Evolutionary conservation across 2,329 filamentous ascomycete species (phyloP), one percentile per base, ranked within the genome.

Genomic region (Penicillium paneum): DNA sequence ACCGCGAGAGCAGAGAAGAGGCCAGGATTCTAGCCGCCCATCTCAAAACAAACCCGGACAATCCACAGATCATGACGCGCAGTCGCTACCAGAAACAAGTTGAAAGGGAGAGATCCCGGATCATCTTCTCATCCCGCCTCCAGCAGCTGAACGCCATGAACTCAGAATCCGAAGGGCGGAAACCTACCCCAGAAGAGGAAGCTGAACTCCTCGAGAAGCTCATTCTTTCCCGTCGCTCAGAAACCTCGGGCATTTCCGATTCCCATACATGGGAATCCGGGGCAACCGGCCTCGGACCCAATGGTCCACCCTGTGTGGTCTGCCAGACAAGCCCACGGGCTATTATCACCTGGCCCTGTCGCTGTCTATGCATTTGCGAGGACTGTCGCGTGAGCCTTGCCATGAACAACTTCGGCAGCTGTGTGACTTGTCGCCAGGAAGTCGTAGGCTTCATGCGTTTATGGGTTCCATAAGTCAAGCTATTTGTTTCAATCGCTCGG

Each of bases 361-460:
- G 94, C 2, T 99, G 94, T 70, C 80, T 99, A 54, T 93, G 90
- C 63, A 81, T 97, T 12, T 97, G 94, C 70, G 94, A 99, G 71
- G 94, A 97, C 63, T 97, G 94, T 70, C 82, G 94, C 31, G 89
- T 97, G 34, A 93, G 90, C 40, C 80, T 97, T 58, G 94, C 94
- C 3, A 92, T 96, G 85, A 95, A 97, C 71, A 97, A 97, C 71
- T 97, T 96, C 71, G 90, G 92, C 60, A 95, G 90, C 69, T 99
- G 94, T 70, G 92, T 97, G 36, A 97, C 93, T 67, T 97, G 94
- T 72, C 83, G 94, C 47, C 84, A 90, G 53, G 89, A 94, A 64
- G 91, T 97, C 29, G 84, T 85, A 52, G 94, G 92, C 51, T 97
- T 96, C 73, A 92, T 90, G 62, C 84, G 91, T 64, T 85, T 99